These are phyloP conservation scores for Scedosporium boydii DNA, from an alignment of 2,329 filamentous ascomycete genomes.

Conservation along the genomic window DNA sequence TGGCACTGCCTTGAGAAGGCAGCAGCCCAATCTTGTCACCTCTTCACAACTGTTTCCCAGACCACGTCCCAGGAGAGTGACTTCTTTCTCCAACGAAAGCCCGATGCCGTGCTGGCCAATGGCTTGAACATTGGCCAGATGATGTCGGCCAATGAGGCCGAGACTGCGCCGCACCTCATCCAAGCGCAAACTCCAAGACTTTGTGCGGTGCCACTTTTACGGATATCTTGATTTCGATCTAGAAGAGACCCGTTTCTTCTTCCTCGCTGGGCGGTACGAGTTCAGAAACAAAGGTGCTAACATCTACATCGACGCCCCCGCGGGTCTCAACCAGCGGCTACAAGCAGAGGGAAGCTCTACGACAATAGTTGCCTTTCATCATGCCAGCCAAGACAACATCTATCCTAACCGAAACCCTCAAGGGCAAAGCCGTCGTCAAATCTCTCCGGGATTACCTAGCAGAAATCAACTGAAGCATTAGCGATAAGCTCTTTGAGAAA, in stretches of 20 bases:
- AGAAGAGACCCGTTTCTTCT: constrained; percentile 95
- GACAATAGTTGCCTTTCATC: constrained; percentile 77
- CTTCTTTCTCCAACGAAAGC: constrained; percentile 94
- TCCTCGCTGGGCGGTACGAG: constrained; percentile 94
- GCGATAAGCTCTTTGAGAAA: constrained; percentile 87
- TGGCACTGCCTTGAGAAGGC: constrained; percentile 3
- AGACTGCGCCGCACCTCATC: constrained; percentile 86
- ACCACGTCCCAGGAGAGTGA: constrained; percentile 90
- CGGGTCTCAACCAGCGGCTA: constrained; percentile 85
- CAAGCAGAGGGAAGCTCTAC: constrained; percentile 52
- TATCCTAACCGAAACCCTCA: constrained; percentile 87
- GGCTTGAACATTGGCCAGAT: constrained; percentile 77
- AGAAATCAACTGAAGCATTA: constrained; percentile 85
- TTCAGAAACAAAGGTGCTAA: constrained; percentile 98
- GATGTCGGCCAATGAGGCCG: constrained; percentile 46
- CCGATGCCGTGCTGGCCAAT: constrained; percentile 91
- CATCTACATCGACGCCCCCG: constrained; percentile 98
- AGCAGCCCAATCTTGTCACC: neutral
- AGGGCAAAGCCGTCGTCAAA: constrained; percentile 96
- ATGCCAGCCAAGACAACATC: constrained; percentile 97
- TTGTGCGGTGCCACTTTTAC: constrained; percentile 96
- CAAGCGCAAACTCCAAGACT: constrained; percentile 97
- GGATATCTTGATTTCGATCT: constrained; percentile 96
- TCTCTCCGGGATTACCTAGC: constrained; percentile 87
- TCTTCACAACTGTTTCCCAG: constrained; percentile 6